phyloP scores from a whole-genome alignment of 306 rosid species.

The Vicia faba region DNA sequence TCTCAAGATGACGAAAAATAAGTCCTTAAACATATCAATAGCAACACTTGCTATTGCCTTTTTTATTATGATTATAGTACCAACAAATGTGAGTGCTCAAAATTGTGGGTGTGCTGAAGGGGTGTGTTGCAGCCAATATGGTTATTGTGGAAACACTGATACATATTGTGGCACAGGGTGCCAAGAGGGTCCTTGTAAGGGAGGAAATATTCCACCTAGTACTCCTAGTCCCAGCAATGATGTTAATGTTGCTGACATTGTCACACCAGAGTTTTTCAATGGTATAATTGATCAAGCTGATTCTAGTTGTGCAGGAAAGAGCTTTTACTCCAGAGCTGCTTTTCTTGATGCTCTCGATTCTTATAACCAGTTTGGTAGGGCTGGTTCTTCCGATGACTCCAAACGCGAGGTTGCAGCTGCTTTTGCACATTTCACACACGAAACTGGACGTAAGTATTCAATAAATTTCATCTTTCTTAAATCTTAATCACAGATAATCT shows the following conservation, averaged over 20 bases:
- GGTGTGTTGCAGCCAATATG: constrained; percentile 65
- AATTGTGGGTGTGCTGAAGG: constrained; percentile 64
- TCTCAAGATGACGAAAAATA: constrained; percentile 3
- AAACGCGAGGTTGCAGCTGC: constrained; percentile 86
- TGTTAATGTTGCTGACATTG: constrained; percentile 56
- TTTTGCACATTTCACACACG: constrained; percentile 83
- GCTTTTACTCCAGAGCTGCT: constrained; percentile 54
- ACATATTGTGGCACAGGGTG: constrained; percentile 70
- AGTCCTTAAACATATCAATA: background rate
- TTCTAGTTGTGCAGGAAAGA: constrained; percentile 57
- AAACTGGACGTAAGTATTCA: constrained; percentile 65
- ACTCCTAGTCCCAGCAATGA: constrained; percentile 11
- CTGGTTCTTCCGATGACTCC: constrained; percentile 52
- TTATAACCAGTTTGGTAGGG: constrained; percentile 48
- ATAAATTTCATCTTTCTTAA: background rate
- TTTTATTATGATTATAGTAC: background rate
- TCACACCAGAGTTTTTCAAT: constrained; percentile 56
- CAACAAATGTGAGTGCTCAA: constrained; percentile 30
- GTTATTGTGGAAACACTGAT: constrained; percentile 56
- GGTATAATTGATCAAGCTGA: constrained; percentile 55
- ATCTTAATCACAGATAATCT: background rate
- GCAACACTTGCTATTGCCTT: constrained; percentile 1
- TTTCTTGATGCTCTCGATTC: constrained; percentile 62
- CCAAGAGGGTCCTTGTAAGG: constrained; percentile 56
- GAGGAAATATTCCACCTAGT: constrained; percentile 16